phyloP scores from a whole-genome alignment of 2,329 filamentous ascomycete genomes.

The Cladobotryum mycophilum region DNA sequence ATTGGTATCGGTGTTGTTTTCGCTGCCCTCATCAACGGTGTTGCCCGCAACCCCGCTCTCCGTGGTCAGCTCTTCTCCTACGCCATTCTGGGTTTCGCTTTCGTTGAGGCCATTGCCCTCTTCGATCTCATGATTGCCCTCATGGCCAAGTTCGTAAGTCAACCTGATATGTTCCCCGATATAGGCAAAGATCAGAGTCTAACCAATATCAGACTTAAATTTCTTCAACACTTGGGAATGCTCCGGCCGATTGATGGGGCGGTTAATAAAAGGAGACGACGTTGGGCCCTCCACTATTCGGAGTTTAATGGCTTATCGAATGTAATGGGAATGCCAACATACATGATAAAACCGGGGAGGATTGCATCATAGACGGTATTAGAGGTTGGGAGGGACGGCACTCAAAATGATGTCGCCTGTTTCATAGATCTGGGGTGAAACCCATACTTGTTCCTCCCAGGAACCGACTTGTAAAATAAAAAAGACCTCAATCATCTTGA shows the following conservation, averaged over 20 bases:
- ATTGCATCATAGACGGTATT: conserved; percentile 36
- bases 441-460: conserved; percentile 26
- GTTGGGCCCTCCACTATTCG: conserved; percentile 21
- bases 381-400: conserved; percentile 32
- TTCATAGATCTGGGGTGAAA: conserved; percentile 30
- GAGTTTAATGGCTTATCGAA: conserved; percentile 22
- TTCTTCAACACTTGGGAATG: conserved; percentile 26
- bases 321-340: conserved; percentile 22
- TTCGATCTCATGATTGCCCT: conserved; percentile 89
- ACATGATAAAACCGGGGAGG: conserved; percentile 30
- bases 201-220: conserved; percentile 29
- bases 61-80: conserved; percentile 94
- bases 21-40: conserved; percentile 80
- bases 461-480: conserved; percentile 39
- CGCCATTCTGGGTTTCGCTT: conserved; percentile 92
- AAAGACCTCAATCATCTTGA: conserved; percentile 34
- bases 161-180: background rate
- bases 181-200: background rate
- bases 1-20: conserved; percentile 95
- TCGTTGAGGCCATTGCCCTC: conserved; percentile 87
- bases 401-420: conserved; percentile 26
- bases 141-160: conserved; percentile 82
- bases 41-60: conserved; percentile 91
- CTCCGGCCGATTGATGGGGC: conserved; percentile 32
- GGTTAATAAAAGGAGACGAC: conserved; percentile 25